Conservation (phyloP, 139 green algal genomes). For the Micractinium conductrix region DNA sequence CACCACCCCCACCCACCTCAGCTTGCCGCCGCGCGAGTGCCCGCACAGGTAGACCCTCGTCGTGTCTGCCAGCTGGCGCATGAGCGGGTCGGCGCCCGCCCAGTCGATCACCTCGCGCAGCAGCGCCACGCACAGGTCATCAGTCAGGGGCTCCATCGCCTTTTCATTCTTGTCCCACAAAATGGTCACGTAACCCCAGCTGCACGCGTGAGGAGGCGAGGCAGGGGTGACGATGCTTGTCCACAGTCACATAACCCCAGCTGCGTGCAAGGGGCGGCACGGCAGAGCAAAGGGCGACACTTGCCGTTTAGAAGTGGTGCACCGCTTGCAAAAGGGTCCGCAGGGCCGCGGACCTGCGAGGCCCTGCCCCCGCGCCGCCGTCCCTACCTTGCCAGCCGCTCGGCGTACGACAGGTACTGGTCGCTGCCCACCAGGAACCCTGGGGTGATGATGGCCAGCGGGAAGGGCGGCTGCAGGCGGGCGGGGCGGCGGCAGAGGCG, state of each 20-base stretch:
- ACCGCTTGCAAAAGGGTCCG: too few relatives aligned
- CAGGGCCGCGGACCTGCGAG: too few relatives aligned
- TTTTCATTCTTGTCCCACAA: slow-evolving; percentile 72
- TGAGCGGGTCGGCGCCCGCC: slow-evolving; percentile 58
- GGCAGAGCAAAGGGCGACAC: too few relatives aligned
- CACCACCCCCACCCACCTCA: background rate
- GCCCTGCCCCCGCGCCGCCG: too few relatives aligned
- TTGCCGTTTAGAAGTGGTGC: too few relatives aligned
- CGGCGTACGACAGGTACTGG: slow-evolving; percentile 72
- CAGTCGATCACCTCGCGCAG: slow-evolving; percentile 77
- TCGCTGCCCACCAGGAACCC: slow-evolving; percentile 84
- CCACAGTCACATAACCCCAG: too few relatives aligned
- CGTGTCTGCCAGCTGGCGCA: slow-evolving; percentile 64
- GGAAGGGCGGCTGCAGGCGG: slow-evolving; percentile 75
- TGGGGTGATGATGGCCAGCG: slow-evolving; percentile 83
- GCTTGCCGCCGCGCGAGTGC: slow-evolving; percentile 50
- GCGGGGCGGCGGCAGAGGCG: slow-evolving; percentile 36
- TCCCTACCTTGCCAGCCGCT: slow-evolving; percentile 49
- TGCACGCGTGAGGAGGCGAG: background rate
- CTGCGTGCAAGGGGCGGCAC: too few relatives aligned
- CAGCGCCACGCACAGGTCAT: slow-evolving; percentile 72
- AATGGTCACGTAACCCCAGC: slow-evolving; percentile 57
- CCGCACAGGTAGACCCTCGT: slow-evolving; percentile 62
- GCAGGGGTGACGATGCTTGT: background rate
- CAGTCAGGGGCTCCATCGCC: slow-evolving; percentile 69